Evolutionary conservation across 192 early-diverging fungal species (phyloP).

Genomic region (Chytriomyces hyalinus): DNA sequence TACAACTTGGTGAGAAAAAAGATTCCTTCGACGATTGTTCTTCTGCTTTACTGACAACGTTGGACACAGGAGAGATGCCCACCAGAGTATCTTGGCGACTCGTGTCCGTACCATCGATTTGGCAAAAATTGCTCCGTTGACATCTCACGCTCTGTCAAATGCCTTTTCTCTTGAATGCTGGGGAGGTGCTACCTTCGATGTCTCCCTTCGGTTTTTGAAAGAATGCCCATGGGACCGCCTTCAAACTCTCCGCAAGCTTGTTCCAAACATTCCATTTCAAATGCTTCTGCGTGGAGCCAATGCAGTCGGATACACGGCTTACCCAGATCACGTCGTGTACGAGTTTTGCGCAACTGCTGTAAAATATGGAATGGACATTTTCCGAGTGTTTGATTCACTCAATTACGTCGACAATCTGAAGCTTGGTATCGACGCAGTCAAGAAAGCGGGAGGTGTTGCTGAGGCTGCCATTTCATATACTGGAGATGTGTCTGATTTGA

Average conservation of each 20-base stretch:
- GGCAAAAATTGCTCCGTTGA: slow-evolving; percentile 85
- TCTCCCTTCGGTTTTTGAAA: slow-evolving; percentile 92
- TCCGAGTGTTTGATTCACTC: slow-evolving; percentile 97
- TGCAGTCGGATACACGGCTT: slow-evolving; percentile 95
- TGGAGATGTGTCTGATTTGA: slow-evolving; percentile 89
- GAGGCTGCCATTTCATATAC: slow-evolving; percentile 90
- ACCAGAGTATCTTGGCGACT: slow-evolving; percentile 94
- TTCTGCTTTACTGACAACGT: slow-evolving; percentile 3
- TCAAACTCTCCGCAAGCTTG: slow-evolving; percentile 77
- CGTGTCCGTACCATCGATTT: slow-evolving; percentile 95
- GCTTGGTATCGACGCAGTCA: slow-evolving; percentile 91
- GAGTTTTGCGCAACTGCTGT: slow-evolving; percentile 92
- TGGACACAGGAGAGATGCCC: slow-evolving; percentile 70
- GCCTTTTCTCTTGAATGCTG: slow-evolving; percentile 95
- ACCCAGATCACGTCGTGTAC: slow-evolving; percentile 96
- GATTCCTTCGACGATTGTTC: slow-evolving; percentile 17
- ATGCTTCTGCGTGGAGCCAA: slow-evolving; percentile 98
- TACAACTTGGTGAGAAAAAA: slow-evolving; percentile 79
- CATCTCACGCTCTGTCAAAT: slow-evolving; percentile 84
- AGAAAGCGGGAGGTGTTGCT: slow-evolving; percentile 90
- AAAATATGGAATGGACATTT: slow-evolving; percentile 89
- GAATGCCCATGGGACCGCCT: slow-evolving; percentile 98
- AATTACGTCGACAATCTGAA: slow-evolving; percentile 97
- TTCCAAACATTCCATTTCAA: slow-evolving; percentile 97
- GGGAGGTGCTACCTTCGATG: slow-evolving; percentile 98